These are phyloP conservation scores for Gracilariopsis chorda DNA, from an alignment of 23 red algal species.

Conservation along the genomic window DNA sequence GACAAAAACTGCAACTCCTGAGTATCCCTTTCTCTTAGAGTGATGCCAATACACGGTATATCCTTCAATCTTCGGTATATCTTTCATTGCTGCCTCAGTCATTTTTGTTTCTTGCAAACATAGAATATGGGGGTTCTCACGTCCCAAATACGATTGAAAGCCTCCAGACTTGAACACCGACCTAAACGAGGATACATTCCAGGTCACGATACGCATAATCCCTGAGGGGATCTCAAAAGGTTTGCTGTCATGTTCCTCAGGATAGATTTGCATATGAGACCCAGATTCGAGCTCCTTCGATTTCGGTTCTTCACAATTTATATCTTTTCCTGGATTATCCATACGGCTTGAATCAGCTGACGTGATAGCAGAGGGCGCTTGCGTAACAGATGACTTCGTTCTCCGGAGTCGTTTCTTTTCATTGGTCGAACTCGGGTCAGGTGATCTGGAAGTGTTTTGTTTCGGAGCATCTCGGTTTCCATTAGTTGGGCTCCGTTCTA, in stretches of 20 bases:
- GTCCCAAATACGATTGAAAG: constrained; percentile 24
- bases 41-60: constrained; percentile 53
- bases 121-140: constrained; percentile 57
- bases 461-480: too few relatives aligned
- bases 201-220: constrained; percentile 38
- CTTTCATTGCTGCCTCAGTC: constrained; percentile 21
- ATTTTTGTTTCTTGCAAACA: constrained; percentile 82
- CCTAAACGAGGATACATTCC: constrained; percentile 73
- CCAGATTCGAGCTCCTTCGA: too few relatives aligned
- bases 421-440: too few relatives aligned
- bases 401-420: too few relatives aligned
- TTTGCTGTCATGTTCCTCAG: background rate
- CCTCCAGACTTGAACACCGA: constrained; percentile 34
- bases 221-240: background rate
- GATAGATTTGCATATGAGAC: background rate
- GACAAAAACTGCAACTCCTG: constrained; percentile 57
- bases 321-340: too few relatives aligned
- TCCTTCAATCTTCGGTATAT: background rate
- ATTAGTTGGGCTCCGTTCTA: too few relatives aligned
- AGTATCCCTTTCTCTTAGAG: constrained; percentile 54
- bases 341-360: too few relatives aligned
- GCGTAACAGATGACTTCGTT: too few relatives aligned
- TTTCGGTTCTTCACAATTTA: too few relatives aligned
- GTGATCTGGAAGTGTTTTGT: too few relatives aligned
- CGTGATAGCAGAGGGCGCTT: too few relatives aligned